Percentiles rank a stretch among this genome's conserved stretches.
These are phyloP conservation scores for Ogataea nitratoaversa DNA, from an alignment of 805 yeast genomes.

Conservation along the genomic window DNA sequence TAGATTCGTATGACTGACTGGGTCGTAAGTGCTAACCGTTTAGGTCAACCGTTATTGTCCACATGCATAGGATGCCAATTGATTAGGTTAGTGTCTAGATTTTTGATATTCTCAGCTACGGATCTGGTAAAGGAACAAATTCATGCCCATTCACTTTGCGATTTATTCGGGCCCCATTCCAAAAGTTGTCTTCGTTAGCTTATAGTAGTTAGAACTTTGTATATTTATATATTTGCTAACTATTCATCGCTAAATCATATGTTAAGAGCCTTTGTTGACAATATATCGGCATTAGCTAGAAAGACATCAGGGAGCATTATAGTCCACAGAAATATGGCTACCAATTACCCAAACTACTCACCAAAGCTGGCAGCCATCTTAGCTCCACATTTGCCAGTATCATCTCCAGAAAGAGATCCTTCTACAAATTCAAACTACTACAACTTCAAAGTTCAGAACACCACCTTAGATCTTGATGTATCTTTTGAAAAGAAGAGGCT, in stretches of 20 bases:
- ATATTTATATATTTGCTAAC: neutral
- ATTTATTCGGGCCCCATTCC: too few relatives aligned
- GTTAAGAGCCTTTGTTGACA: neutral
- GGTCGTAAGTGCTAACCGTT: too few relatives aligned
- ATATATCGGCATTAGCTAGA: neutral
- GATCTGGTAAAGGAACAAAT: too few relatives aligned
- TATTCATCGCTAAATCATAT: neutral
- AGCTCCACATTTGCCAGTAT: slow-evolving; percentile 31
- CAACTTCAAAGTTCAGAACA: slow-evolving; percentile 45
- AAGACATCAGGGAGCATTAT: neutral
- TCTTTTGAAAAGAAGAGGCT: slow-evolving; percentile 50
- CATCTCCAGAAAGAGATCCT: slow-evolving; percentile 60
- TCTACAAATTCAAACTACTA: slow-evolving; percentile 75
- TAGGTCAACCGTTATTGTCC: too few relatives aligned
- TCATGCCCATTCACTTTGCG: too few relatives aligned
- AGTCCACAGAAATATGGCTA: slow-evolving; percentile 5
- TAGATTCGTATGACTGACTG: too few relatives aligned
- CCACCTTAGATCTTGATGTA: slow-evolving; percentile 50
- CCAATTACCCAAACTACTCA: slow-evolving; percentile 25
- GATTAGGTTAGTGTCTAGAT: too few relatives aligned
- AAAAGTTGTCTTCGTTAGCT: too few relatives aligned
- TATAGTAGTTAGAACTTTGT: neutral
- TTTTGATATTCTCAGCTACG: too few relatives aligned
- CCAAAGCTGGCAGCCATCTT: slow-evolving; percentile 22
- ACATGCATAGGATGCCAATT: too few relatives aligned